Evolutionary conservation across 129 eudicot genomes (phyloP).

Genomic region (Heracleum sosnowskyi): DNA sequence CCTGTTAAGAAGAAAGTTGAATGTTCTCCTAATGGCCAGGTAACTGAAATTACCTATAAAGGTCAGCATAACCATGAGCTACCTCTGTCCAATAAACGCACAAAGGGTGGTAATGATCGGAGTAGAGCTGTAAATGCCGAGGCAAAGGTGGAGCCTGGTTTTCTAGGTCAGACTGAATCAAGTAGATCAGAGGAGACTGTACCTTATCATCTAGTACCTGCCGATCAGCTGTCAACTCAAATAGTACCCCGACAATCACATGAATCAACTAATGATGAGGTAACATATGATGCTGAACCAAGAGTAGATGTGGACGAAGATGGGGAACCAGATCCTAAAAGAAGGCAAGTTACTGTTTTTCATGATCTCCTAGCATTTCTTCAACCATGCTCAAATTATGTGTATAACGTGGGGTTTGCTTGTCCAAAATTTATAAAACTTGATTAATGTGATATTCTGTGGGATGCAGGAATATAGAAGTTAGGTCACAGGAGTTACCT

Average conservation of each 20-base stretch:
- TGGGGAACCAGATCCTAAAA: slow-evolving; percentile 74
- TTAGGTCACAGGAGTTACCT: slow-evolving; percentile 25
- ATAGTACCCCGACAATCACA: slow-evolving; percentile 17
- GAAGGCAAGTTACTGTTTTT: slow-evolving; percentile 43
- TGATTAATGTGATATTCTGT: slow-evolving; percentile 17
- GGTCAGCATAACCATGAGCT: slow-evolving; percentile 85
- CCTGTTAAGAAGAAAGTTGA: slow-evolving; percentile 95
- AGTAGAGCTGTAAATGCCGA: slow-evolving; percentile 22
- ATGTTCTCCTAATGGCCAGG: slow-evolving; percentile 60
- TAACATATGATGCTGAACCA: slow-evolving; percentile 19
- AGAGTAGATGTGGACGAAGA: slow-evolving; percentile 38
- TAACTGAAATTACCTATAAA: slow-evolving; percentile 81
- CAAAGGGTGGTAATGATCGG: slow-evolving; percentile 39
- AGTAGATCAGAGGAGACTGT: slow-evolving; percentile 14
- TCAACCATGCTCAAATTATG: background rate
- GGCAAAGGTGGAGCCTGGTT: slow-evolving; percentile 11
- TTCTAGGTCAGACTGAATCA: slow-evolving; percentile 15
- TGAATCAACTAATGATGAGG: slow-evolving; percentile 21
- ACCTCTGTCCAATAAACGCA: slow-evolving; percentile 48
- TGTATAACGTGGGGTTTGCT: background rate
- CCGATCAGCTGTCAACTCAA: slow-evolving; percentile 31
- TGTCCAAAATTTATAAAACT: background rate
- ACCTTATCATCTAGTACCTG: slow-evolving; percentile 19
- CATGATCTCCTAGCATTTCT: background rate
- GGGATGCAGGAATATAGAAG: slow-evolving; percentile 48